Base-by-base conservation (phyloP, 192 early-diverging fungal species). In the Obelidium mucronatum region DNA sequence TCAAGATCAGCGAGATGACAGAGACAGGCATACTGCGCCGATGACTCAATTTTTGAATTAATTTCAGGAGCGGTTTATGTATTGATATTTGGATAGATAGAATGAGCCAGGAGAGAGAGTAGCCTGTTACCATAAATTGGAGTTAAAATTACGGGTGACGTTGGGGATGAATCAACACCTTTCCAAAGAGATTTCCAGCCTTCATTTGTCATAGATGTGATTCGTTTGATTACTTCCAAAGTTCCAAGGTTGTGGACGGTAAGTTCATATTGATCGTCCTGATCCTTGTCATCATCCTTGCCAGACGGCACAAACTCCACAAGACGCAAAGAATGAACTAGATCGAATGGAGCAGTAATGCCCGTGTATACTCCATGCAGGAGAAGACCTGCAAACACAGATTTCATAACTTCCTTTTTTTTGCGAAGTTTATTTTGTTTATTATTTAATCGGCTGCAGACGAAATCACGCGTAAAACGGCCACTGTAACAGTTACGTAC, bases 401-500 rank as follows among this genome's bases (percentile, higher is more conserved):
- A n/a, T n/a, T 48, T 48, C 44, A 6, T 15, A 48, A 19, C 44
- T 15, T 48, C 44, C 19, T 48, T 48, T 48, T 0, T n/a, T n/a
- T n/a, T n/a, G n/a, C n/a, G n/a, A n/a, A n/a, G n/a, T n/a, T n/a
- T n/a, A n/a, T n/a, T n/a, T n/a, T n/a, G n/a, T n/a, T n/a, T n/a
- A n/a, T n/a, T n/a, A n/a, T n/a, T n/a, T n/a, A n/a, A n/a, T n/a
- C n/a, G n/a, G n/a, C n/a, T n/a, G n/a, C n/a, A n/a, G 66, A 42
- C 26, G 74, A 76, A 3, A 76, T 37, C 36, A 52, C 53, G 5
- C 65, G 40, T 8, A 76, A 31, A 26, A 76, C 19, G 2, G 64
- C 37, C 11, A 76, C 54, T 2, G 74, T 55, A 17, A 54, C 40
- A 40, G 60, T 78, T 15, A 77, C 64, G 22, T 78, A 63, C 22